Evolutionary conservation across 108 stramenopile genomes (phyloP).

Genomic region (Nitzschia inconspicua): DNA sequence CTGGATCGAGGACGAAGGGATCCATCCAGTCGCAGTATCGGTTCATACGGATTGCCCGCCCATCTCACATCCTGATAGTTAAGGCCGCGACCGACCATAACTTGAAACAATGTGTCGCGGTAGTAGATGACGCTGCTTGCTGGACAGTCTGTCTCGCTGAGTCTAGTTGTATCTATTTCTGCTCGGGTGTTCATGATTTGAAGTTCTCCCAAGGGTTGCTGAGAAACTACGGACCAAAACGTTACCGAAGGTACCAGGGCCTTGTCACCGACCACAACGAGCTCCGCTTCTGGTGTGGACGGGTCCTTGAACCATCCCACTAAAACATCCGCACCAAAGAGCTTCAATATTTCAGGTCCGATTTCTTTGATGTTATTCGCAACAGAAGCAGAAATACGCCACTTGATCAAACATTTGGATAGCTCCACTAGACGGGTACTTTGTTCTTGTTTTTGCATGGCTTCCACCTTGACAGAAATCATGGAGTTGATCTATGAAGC

Average conservation of each 20-base stretch:
- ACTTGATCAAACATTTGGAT: not conserved
- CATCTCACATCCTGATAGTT: constrained; percentile 15
- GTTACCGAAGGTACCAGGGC: not conserved
- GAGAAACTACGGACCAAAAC: too few relatives aligned
- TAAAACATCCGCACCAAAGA: constrained; percentile 13
- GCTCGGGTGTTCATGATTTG: too few relatives aligned
- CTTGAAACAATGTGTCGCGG: not conserved
- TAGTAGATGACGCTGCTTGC: constrained; percentile 15
- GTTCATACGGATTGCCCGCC: constrained; percentile 24
- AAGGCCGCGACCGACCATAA: constrained; percentile 11
- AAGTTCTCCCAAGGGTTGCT: not conserved
- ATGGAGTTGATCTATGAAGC: too few relatives aligned
- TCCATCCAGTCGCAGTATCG: constrained; percentile 21
- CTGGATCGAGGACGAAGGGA: constrained; percentile 13
- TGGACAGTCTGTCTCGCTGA: constrained; percentile 10
- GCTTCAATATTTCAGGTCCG: constrained; percentile 14
- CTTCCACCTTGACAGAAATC: constrained; percentile 15
- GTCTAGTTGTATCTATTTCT: too few relatives aligned
- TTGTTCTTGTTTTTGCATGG: constrained; percentile 8
- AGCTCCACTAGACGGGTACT: constrained; percentile 14
- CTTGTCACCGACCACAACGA: constrained; percentile 8
- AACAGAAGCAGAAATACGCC: not conserved
- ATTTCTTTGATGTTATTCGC: not conserved
- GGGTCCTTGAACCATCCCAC: constrained; percentile 5
- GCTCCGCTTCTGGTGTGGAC: not conserved